Percentiles rank a stretch among this genome's conserved stretches.
phyloP scores from a whole-genome alignment of 2,329 filamentous ascomycete species.

The Nothophaeocryptopus gaeumannii region DNA sequence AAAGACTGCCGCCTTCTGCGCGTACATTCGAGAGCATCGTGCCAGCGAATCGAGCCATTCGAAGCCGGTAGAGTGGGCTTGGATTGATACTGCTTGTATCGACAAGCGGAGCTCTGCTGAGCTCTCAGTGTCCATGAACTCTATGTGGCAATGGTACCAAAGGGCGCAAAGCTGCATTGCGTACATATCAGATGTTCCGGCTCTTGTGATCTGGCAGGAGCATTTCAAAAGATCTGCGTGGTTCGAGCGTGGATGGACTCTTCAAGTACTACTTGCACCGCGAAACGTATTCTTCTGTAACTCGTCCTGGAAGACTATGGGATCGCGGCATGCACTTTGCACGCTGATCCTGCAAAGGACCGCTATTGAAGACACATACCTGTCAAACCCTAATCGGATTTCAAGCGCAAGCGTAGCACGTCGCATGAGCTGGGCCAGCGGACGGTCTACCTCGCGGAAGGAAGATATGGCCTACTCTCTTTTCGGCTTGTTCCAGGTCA shows the following conservation, averaged over 20 bases:
- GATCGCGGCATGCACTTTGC: no score
- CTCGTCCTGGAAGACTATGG: no score
- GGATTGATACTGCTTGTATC: conserved; percentile 6
- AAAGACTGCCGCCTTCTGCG: conserved; percentile 3
- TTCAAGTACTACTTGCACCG: conserved; percentile 22
- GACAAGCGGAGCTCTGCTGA: conserved; percentile 3
- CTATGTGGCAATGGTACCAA: not conserved
- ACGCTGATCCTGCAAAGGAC: no score
- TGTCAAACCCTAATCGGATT: no score
- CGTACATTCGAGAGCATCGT: not conserved
- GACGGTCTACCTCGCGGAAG: not conserved
- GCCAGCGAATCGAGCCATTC: no score
- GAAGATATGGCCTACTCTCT: conserved; percentile 8
- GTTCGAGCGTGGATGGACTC: no score
- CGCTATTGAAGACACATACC: no score
- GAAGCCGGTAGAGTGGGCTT: conserved; percentile 4
- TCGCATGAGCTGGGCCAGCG: no score
- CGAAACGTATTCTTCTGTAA: conserved; percentile 10
- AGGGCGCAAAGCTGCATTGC: no score
- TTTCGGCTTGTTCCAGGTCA: conserved; percentile 1
- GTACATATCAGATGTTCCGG: no score
- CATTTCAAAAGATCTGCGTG: not conserved
- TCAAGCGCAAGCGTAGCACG: no score
- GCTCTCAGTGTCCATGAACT: conserved; percentile 3
- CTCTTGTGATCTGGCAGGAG: not conserved